Conservation (phyloP, 1,284 basidiomycete species). For the Leccinum huronense region DNA sequence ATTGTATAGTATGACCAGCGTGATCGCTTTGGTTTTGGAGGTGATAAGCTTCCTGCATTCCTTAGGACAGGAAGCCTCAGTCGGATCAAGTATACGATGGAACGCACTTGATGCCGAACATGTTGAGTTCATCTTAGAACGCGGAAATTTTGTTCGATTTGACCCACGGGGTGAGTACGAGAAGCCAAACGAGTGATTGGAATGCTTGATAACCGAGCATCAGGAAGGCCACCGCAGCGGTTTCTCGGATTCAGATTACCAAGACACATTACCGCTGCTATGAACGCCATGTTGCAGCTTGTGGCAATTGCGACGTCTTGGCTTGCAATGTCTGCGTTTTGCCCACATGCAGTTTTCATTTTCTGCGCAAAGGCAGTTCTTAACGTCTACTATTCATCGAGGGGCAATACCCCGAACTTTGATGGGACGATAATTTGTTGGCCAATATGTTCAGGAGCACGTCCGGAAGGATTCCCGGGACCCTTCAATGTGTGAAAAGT, state of each 20-base stretch:
- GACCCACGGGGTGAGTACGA: slow-evolving; percentile 4
- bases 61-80: slow-evolving; percentile 60
- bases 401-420: too few relatives aligned
- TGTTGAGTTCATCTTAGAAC: slow-evolving; percentile 66
- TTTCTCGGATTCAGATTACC: slow-evolving; percentile 40
- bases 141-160: slow-evolving; percentile 5
- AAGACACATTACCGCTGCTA: slow-evolving; percentile 65
- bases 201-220: slow-evolving; percentile 52
- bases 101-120: slow-evolving; percentile 64
- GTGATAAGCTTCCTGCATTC: slow-evolving; percentile 53
- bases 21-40: slow-evolving; percentile 63
- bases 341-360: too few relatives aligned
- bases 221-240: slow-evolving; percentile 4
- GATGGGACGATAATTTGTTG: too few relatives aligned
- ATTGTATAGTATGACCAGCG: slow-evolving; percentile 76
- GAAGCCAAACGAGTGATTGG: slow-evolving; percentile 64
- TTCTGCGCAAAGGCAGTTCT: too few relatives aligned
- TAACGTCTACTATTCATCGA: too few relatives aligned
- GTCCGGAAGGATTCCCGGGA: too few relatives aligned
- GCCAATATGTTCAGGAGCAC: too few relatives aligned
- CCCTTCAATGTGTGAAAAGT: too few relatives aligned
- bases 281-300: slow-evolving; percentile 73
- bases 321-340: too few relatives aligned
- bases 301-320: slow-evolving; percentile 58
- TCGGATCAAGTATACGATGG: slow-evolving; percentile 58